Conservation (phyloP, 2,329 filamentous ascomycete species). For the Trichoderma harzianum region DNA sequence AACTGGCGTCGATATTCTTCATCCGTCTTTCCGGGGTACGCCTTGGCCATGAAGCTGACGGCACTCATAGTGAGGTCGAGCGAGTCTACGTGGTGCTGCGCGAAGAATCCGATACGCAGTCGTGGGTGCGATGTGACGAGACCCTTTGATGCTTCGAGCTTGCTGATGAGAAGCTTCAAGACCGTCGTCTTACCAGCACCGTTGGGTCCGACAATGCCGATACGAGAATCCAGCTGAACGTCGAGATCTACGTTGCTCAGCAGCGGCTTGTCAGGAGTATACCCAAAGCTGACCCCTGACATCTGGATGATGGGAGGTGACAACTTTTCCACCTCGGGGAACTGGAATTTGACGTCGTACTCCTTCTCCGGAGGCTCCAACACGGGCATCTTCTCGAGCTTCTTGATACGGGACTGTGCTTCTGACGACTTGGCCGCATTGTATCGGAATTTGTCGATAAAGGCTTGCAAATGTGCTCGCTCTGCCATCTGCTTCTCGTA, state of each 20-base stretch:
- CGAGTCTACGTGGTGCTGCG: constrained; percentile 96
- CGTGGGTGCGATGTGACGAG: constrained; percentile 85
- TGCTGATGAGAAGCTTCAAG: constrained; percentile 93
- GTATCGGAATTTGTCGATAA: constrained; percentile 99
- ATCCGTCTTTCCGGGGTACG: constrained; percentile 84
- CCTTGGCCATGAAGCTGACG: constrained; percentile 93
- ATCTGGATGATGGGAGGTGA: constrained; percentile 98
- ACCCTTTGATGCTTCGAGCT: constrained; percentile 71
- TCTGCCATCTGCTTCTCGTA: constrained; percentile 98
- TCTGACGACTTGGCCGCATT: constrained; percentile 98
- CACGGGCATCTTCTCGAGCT: constrained; percentile 93
- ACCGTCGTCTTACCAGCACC: constrained; percentile 98
- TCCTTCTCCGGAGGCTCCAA: constrained; percentile 87
- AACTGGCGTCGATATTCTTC: constrained; percentile 96
- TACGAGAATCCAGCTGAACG: constrained; percentile 95
- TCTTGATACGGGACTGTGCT: constrained; percentile 98
- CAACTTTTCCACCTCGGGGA: constrained; percentile 95
- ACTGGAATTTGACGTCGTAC: constrained; percentile 95
- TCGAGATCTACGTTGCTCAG: constrained; percentile 88
- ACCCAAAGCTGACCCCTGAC: constrained; percentile 88
- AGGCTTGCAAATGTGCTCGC: constrained; percentile 89
- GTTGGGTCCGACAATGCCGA: constrained; percentile 98
- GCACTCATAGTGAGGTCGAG: constrained; percentile 85
- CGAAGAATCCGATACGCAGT: constrained; percentile 91
- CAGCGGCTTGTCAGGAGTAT: constrained; percentile 73